Evolutionary conservation across 2,329 filamentous ascomycete genomes (phyloP).

Genomic region (Pseudovirgaria hyperparasitica): DNA sequence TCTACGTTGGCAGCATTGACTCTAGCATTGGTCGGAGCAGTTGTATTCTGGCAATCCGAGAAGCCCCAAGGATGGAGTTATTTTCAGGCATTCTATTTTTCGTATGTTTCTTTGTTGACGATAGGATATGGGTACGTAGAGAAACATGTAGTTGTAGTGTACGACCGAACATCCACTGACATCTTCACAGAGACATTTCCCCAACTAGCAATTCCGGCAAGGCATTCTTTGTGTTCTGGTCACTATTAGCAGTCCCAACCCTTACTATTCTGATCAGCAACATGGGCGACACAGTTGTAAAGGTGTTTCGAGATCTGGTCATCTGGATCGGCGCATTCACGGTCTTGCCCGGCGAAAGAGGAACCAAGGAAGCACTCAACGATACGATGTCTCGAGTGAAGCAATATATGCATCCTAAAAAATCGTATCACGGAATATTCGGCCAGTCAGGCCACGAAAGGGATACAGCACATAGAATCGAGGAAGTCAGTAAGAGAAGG

Average conservation of each 20-base stretch:
- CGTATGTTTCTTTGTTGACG: constrained; percentile 39
- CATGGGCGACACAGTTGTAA: constrained; percentile 43
- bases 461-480: constrained; percentile 20
- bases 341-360: constrained; percentile 37
- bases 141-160: too few relatives aligned
- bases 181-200: constrained; percentile 36
- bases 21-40: constrained; percentile 36
- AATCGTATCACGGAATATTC: too few relatives aligned
- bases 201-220: constrained; percentile 37
- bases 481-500: too few relatives aligned
- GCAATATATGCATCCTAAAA: constrained; percentile 4
- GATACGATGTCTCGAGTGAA: constrained; percentile 13
- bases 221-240: constrained; percentile 46
- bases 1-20: constrained; percentile 25
- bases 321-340: constrained; percentile 44
- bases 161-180: too few relatives aligned
- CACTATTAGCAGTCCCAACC: constrained; percentile 39
- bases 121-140: too few relatives aligned
- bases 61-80: constrained; percentile 36
- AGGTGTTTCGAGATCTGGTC: constrained; percentile 40
- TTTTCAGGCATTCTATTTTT: constrained; percentile 40
- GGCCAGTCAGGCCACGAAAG: constrained; percentile 6
- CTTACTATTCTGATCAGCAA: constrained; percentile 42
- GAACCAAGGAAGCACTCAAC: constrained; percentile 22
- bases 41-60: constrained; percentile 37